phyloP scores from a whole-genome alignment of 176 grass and related monocot species.

The Triticum turgidum region DNA sequence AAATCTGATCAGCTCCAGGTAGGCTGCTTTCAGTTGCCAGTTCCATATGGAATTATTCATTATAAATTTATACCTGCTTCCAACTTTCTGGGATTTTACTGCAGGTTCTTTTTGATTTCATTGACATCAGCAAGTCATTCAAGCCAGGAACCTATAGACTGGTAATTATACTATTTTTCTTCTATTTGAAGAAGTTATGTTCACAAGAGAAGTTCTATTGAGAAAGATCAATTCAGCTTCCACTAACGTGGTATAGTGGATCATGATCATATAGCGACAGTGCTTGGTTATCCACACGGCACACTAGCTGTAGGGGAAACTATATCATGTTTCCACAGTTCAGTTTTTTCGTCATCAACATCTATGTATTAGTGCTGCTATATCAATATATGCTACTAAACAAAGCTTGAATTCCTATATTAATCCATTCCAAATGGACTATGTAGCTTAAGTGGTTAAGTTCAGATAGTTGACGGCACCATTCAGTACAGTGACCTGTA shows the following conservation, averaged over 20 bases:
- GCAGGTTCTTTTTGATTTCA: slow-evolving; percentile 94
- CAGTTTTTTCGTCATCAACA: neutral
- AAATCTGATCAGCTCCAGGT: slow-evolving; percentile 96
- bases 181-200: slow-evolving; percentile 11
- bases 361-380: neutral
- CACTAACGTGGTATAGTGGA: slow-evolving; percentile 2
- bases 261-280: neutral
- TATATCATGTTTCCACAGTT: neutral
- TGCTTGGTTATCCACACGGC: neutral
- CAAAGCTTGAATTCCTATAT: neutral
- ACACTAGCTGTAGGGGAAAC: neutral
- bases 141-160: slow-evolving; percentile 92
- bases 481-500: neutral
- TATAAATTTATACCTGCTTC: slow-evolving; percentile 20
- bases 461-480: no score
- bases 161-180: slow-evolving; percentile 56
- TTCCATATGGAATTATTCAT: slow-evolving; percentile 12
- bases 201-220: neutral
- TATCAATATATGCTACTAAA: neutral
- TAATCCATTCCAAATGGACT: neutral
- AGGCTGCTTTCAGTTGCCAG: slow-evolving; percentile 20
- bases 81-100: slow-evolving; percentile 32
- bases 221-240: slow-evolving; percentile 11
- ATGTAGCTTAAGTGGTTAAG: no score
- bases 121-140: slow-evolving; percentile 79